These are phyloP conservation scores for Bruguiera hainesii DNA, from an alignment of 441 rosid species.

Conservation along the genomic window DNA sequence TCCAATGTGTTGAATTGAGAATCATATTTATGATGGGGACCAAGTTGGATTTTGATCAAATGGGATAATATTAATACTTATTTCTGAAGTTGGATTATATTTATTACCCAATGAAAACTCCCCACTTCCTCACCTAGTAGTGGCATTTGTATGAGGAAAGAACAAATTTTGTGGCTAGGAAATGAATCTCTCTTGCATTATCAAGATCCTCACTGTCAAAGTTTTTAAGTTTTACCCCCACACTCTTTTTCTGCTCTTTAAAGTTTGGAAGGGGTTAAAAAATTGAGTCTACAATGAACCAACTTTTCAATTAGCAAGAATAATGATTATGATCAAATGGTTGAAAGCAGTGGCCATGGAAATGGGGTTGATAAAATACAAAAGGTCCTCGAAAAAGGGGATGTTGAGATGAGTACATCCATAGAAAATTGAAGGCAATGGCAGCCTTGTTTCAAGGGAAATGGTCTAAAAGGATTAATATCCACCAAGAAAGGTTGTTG, in stretches of 20 bases:
- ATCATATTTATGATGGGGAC: conserved; percentile 20
- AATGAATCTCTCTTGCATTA: conserved; percentile 14
- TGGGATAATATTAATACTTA: background rate
- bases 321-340: conserved; percentile 32
- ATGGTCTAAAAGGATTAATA: conserved; percentile 28
- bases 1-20: conserved; percentile 19
- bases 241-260: conserved; percentile 16
- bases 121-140: conserved; percentile 15
- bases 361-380: conserved; percentile 35
- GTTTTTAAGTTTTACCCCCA: conserved; percentile 13
- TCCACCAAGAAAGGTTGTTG: conserved; percentile 42
- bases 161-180: conserved; percentile 5
- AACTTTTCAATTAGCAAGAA: conserved; percentile 23
- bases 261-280: conserved; percentile 23
- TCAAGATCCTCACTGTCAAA: conserved; percentile 23
- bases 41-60: conserved; percentile 27
- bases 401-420: conserved; percentile 42
- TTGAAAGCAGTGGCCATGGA: conserved; percentile 27
- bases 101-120: conserved; percentile 29
- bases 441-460: conserved; percentile 40
- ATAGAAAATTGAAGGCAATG: conserved; percentile 38
- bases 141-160: conserved; percentile 7
- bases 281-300: conserved; percentile 23
- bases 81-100: conserved; percentile 23
- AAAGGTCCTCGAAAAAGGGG: conserved; percentile 31